Evolutionary conservation across 192 early-diverging fungal genomes (phyloP), one percentile per base, ranked within the genome.

Genomic region (Funneliformis mosseae): DNA sequence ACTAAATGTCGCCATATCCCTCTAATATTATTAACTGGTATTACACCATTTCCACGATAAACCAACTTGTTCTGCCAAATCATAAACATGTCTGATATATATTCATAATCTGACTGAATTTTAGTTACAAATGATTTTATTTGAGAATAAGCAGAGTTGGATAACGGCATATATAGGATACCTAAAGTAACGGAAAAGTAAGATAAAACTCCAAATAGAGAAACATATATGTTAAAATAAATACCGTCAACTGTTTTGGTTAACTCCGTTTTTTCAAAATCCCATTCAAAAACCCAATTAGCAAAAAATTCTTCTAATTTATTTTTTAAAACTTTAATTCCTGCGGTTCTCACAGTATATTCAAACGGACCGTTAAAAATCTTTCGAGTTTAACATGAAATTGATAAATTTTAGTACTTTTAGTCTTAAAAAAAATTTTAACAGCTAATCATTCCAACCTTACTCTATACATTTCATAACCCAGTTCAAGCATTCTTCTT

Each of bases 241-340:
- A 55, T 39, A 79, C 77, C 77, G 59, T 79, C 77, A 27, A 79
- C 48, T 16, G 41, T 79, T 46, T 79, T 79, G 14, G 63, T 70
- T 43, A 79, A 55, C 59, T 79, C 77, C 0, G 78, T 25, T 46
- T 83, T 83, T 27, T 88, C 87, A 83, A 89, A 91, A 71, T 91
- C 85, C 90, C 88, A 89, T 28, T 87, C 80, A 79, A 85, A 85
- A 48, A 91, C 88, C 90, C 90, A 91, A n/a, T 85, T 79, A 3
- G 85, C 85, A 62, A 89, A 91, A 76, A 91, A 91, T 70, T 91
- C 90, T 82, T 89, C 88, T 50, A 91, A 76, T 48, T 79, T 86
- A 10, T 77, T 78, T 60, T 82, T 74, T 46, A 76, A 59, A 4
- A 41, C 12, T 39, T n/a, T 48, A 5, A 43, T 55, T 28, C 41